Evolutionary conservation across 1,284 basidiomycete genomes (phyloP).

Genomic region (Ceraceosorus bombacis): DNA sequence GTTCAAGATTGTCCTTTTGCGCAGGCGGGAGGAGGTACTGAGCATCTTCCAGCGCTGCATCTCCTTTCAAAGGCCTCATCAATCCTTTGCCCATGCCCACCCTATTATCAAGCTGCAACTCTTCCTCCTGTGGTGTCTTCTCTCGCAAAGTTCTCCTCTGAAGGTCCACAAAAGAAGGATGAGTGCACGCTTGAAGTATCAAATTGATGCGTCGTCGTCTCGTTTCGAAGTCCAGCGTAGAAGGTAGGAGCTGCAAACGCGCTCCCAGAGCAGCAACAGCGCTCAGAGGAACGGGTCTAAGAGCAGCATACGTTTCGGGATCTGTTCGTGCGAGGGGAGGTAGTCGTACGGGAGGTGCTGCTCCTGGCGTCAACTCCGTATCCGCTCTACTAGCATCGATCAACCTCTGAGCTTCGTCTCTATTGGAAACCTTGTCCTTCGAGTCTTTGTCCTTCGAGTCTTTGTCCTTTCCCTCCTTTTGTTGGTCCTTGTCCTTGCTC

Average conservation of each 20-base stretch:
- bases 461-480: too few relatives aligned
- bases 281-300: conserved; percentile 31
- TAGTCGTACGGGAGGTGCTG: conserved; percentile 28
- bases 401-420: too few relatives aligned
- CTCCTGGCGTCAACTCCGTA: not conserved
- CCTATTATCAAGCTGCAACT: not conserved
- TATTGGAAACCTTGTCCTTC: too few relatives aligned
- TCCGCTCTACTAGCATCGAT: too few relatives aligned
- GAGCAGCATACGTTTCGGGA: conserved; percentile 35
- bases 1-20: conserved; percentile 63
- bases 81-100: conserved; percentile 4
- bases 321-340: conserved; percentile 37
- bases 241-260: conserved; percentile 25
- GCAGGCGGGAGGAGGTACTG: not conserved
- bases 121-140: conserved; percentile 3
- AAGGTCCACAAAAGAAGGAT: conserved; percentile 1
- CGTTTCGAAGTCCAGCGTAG: not conserved
- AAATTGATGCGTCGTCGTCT: not conserved
- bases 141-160: not conserved
- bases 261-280: conserved; percentile 34
- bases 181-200: conserved; percentile 10
- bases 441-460: too few relatives aligned
- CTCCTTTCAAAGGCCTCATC: not conserved
- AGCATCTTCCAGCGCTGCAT: conserved; percentile 1
- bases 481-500: too few relatives aligned